Percentiles rank a stretch among this genome's conserved stretches.
Conservation (phyloP, 2,329 filamentous ascomycete species). For the Ustulina deusta region DNA sequence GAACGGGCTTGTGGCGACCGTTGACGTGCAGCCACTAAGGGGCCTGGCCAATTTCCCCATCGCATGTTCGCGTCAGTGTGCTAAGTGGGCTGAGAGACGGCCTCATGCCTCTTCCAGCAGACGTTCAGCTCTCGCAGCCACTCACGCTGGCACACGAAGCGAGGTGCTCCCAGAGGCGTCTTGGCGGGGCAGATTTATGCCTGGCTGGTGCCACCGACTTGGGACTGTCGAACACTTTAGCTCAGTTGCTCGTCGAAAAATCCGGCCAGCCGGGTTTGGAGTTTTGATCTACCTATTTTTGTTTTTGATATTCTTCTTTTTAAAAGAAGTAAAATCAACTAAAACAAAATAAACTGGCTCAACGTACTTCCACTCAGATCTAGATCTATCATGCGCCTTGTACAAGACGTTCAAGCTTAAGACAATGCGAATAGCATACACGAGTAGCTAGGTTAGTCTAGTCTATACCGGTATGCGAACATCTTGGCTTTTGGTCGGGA, state of each 20-base stretch:
- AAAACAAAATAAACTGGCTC: no score
- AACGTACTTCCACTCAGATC: not conserved
- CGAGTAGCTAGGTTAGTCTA: no score
- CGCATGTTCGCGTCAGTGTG: not conserved
- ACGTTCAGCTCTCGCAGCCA: constrained; percentile 25
- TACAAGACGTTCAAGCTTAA: not conserved
- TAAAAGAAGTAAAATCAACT: no score
- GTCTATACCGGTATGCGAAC: no score
- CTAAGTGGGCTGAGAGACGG: constrained; percentile 4
- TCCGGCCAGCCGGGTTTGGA: not conserved
- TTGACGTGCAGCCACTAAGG: constrained; percentile 11
- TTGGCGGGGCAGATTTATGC: constrained; percentile 37
- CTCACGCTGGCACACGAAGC: constrained; percentile 32
- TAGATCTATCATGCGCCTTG: not conserved
- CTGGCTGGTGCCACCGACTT: not conserved
- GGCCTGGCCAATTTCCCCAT: constrained; percentile 11
- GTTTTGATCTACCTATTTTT: not conserved
- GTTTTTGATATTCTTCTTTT: not conserved
- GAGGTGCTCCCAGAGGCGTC: constrained; percentile 21
- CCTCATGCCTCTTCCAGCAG: constrained; percentile 28
- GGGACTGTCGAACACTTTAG: not conserved
- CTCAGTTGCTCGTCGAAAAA: not conserved
- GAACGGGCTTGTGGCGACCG: constrained; percentile 5
- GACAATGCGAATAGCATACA: no score
- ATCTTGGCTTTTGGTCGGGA: not conserved